phyloP scores from a whole-genome alignment of 805 yeast species.

The Starmerella kuoi region DNA sequence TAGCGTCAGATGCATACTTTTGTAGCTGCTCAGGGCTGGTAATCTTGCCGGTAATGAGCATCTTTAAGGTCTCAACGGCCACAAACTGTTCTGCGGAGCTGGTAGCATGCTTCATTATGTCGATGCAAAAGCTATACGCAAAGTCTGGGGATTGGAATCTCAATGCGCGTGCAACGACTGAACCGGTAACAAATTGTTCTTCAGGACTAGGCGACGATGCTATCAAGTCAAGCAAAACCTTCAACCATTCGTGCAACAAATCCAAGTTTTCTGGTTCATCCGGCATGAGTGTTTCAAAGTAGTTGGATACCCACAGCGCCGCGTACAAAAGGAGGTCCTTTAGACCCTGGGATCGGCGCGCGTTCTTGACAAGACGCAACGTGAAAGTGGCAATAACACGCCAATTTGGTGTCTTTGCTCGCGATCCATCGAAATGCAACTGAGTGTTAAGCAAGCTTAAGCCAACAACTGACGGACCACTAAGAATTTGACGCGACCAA shows the following conservation, averaged over 20 bases:
- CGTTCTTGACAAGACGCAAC: neutral
- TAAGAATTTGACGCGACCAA: slow-evolving; percentile 15
- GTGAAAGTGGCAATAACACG: neutral
- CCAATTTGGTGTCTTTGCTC: slow-evolving; percentile 9
- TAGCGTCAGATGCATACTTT: neutral
- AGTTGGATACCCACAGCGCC: slow-evolving; percentile 26
- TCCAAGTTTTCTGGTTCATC: slow-evolving; percentile 28
- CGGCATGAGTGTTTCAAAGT: slow-evolving; percentile 19
- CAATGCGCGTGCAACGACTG: slow-evolving; percentile 53
- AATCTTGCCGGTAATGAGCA: slow-evolving; percentile 31
- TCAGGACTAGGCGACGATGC: slow-evolving; percentile 26
- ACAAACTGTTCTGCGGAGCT: slow-evolving; percentile 57
- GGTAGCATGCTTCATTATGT: slow-evolving; percentile 39
- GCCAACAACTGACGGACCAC: slow-evolving; percentile 28
- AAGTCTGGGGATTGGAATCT: slow-evolving; percentile 44
- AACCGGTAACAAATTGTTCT: slow-evolving; percentile 34
- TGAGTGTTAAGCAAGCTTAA: slow-evolving; percentile 27
- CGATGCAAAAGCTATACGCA: slow-evolving; percentile 48
- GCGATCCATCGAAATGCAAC: slow-evolving; percentile 23
- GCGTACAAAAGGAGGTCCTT: slow-evolving; percentile 30
- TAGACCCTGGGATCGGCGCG: slow-evolving; percentile 23
- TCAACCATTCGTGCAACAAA: slow-evolving; percentile 32
- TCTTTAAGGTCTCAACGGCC: slow-evolving; percentile 57
- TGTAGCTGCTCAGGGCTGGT: slow-evolving; percentile 1
- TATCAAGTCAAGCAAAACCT: slow-evolving; percentile 31